Conservation (phyloP, 1,139 yeast genomes). For the Suhomyces anneliseae region DNA sequence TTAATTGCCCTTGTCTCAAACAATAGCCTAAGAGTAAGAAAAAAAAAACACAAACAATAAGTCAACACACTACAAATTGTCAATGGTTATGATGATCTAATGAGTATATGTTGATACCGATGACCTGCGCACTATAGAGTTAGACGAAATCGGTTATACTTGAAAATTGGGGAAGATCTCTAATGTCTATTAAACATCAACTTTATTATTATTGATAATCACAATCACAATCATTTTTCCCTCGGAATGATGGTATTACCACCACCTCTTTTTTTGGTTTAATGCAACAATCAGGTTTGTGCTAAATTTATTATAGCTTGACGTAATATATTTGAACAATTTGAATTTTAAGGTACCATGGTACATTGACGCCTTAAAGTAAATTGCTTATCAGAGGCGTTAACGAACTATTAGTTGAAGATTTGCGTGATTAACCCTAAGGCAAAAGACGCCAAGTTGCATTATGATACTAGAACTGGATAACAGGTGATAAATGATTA, state of each 20-base stretch:
- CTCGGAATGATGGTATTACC: slow-evolving; percentile 2
- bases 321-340: background rate
- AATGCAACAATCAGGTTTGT: background rate
- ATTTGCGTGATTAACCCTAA: background rate
- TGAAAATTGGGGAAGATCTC: background rate
- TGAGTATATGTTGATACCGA: background rate
- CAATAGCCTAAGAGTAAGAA: background rate
- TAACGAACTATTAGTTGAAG: background rate
- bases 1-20: background rate
- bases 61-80: background rate
- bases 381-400: background rate
- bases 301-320: background rate
- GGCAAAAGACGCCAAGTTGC: background rate
- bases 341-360: background rate
- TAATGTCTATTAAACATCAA: too few relatives aligned
- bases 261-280: background rate
- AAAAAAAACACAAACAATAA: background rate
- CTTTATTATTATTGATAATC: too few relatives aligned
- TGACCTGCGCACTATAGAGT: background rate
- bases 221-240: background rate
- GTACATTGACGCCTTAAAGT: background rate
- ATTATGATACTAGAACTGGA: too few relatives aligned
- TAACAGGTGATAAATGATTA: too few relatives aligned
- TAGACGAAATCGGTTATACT: slow-evolving; percentile 10
- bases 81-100: background rate